Base-by-base conservation (phyloP, 495 filamentous ascomycete genomes). In the Beverwykella pulmonaria region DNA sequence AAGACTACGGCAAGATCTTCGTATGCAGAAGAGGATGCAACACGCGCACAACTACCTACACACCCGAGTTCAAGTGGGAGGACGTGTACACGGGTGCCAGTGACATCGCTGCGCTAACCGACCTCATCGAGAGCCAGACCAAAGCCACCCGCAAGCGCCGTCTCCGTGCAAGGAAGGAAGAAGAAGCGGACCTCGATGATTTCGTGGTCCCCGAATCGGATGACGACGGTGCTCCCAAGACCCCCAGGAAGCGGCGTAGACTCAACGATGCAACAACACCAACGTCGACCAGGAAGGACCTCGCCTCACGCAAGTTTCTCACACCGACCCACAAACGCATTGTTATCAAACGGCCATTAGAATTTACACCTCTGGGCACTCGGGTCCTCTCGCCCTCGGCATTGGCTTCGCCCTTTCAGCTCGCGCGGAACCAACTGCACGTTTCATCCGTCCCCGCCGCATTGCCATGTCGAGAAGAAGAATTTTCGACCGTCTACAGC, bases 361-460 rank as follows among this genome's bases (percentile, higher is more conserved):
- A 97, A 75, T 97, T 97, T 75, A 98, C 94, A 0, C 94, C 94
- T 0, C 82, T 98, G 10, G 92, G 92, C 1, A 98, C 92, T 25
- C 87, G 95, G 39, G 79, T 90, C 25, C 86, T 99, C 54, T 90
- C 90, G 14, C 91, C 92, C 7, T 86, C 91, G 71, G 83, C 89
- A 56, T 84, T 88, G n/a, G 86, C 91, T 10, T 92, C 92, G 0
- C 95, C 95, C 3, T 97, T 96, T 76, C 92, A 93, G 63, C 84
- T 95, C 59, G 95, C 93, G 36, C 91, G 95, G 26, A 90, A 87
- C 30, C 85, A 89, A 29, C 85, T 99, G 1, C 95, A 99, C 74
- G 95, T 98, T 36, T 93, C 95, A 9, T 86, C 94, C 0, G 92
- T 99, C 17, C 95, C 95, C 1, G 80, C 88, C 12, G 88, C 88